Conservation (phyloP, 2,329 filamentous ascomycete genomes). For the Ophiosphaerella korrae region DNA sequence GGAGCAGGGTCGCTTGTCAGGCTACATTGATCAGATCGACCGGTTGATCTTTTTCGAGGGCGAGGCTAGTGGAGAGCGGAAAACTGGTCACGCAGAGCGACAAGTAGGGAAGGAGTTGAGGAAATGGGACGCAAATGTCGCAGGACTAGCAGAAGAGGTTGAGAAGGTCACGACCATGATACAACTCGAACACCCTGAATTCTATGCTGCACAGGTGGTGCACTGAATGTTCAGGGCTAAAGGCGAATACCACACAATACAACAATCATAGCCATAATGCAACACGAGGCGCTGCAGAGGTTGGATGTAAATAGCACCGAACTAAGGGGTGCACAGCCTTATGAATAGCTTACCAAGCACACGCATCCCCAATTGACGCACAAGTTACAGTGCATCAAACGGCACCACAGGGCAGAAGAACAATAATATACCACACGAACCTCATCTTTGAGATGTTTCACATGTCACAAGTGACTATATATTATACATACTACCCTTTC, state of each 20-base stretch:
- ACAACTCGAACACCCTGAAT: conserved; percentile 75
- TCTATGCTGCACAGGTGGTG: conserved; percentile 52
- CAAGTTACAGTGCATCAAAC: too few species aligned
- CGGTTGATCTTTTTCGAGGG: conserved; percentile 86
- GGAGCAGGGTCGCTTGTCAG: conserved; percentile 85
- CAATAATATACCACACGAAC: too few species aligned
- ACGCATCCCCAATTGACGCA: too few species aligned
- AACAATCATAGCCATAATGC: background rate
- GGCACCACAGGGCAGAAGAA: too few species aligned
- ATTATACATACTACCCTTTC: background rate
- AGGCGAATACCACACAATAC: background rate
- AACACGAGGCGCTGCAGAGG: too few species aligned
- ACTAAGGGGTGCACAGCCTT: too few species aligned
- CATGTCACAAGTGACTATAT: too few species aligned
- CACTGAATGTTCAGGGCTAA: conserved; percentile 20
- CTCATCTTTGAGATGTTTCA: too few species aligned
- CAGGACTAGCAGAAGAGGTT: conserved; percentile 84
- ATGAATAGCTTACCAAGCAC: too few species aligned
- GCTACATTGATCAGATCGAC: conserved; percentile 93
- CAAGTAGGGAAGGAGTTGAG: conserved; percentile 73
- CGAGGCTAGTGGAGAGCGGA: conserved; percentile 71
- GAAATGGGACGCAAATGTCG: conserved; percentile 88
- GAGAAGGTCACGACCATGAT: conserved; percentile 83
- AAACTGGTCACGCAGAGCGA: conserved; percentile 65
- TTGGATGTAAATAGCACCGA: too few species aligned